Conservation (phyloP, 768 basidiomycete genomes). For the Auricularia auricula-judae region DNA sequence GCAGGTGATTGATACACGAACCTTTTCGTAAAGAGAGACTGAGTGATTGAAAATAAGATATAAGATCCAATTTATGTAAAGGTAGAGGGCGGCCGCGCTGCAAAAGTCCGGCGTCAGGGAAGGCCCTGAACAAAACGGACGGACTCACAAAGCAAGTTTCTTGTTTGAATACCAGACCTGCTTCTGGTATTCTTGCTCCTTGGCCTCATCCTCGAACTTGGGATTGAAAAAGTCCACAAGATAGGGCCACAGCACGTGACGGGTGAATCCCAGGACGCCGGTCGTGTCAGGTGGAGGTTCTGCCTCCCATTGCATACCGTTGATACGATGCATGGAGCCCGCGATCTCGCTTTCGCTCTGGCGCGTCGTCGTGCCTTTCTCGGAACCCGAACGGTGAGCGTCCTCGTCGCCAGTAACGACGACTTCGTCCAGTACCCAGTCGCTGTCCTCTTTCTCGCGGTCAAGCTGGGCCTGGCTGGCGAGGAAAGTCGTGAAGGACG, state of each 20-base stretch:
- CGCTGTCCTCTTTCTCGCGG: slow-evolving; percentile 6
- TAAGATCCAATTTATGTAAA: slow-evolving; percentile 4
- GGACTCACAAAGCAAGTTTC: slow-evolving; percentile 6
- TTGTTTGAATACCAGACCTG: slow-evolving; percentile 16
- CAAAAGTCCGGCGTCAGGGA: not conserved
- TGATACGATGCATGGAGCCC: not conserved
- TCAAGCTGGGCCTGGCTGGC: not conserved
- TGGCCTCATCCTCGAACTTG: slow-evolving; percentile 12
- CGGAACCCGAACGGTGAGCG: slow-evolving; percentile 6
- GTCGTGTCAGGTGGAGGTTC: not conserved
- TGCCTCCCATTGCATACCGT: not conserved
- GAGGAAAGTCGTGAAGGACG: not conserved
- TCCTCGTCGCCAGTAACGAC: slow-evolving; percentile 16
- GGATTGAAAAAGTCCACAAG: slow-evolving; percentile 1
- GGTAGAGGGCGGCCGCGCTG: not conserved
- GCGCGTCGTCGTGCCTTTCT: slow-evolving; percentile 10
- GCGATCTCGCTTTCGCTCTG: not conserved
- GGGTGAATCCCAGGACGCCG: slow-evolving; percentile 9
- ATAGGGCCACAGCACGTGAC: slow-evolving; percentile 7
- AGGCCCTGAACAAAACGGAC: not conserved
- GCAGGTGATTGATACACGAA: not conserved
- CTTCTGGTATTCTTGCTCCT: slow-evolving; percentile 14
- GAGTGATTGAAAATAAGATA: slow-evolving; percentile 3
- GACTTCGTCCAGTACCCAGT: slow-evolving; percentile 15
- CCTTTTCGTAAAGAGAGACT: not conserved